These are phyloP conservation scores for Lithocarpus polystachyus DNA, from an alignment of 306 rosid species.

Conservation along the genomic window DNA sequence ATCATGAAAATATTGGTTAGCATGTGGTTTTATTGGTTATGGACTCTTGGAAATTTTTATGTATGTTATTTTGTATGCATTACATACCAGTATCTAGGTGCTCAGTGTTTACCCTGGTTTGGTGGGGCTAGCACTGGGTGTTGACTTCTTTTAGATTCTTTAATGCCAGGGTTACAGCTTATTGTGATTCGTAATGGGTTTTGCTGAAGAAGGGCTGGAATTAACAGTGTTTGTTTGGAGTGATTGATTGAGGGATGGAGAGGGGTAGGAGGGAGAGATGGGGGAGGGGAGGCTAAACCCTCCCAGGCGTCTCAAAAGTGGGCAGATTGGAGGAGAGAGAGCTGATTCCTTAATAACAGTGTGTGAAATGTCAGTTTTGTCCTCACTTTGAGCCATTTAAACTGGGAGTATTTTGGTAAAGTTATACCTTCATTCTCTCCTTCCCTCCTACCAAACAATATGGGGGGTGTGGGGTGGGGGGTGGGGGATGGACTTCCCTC, in stretches of 20 bases:
- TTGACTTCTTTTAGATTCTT: background rate
- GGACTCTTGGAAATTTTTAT: background rate
- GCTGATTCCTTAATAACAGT: background rate
- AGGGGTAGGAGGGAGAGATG: background rate
- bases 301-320: background rate
- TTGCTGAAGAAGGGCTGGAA: background rate
- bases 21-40: background rate
- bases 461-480: too few species aligned
- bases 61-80: background rate
- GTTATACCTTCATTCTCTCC: background rate
- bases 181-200: background rate
- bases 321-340: background rate
- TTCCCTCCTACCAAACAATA: background rate
- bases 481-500: background rate
- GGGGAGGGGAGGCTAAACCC: background rate
- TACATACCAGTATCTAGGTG: background rate
- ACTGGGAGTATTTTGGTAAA: background rate
- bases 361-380: background rate
- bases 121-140: background rate
- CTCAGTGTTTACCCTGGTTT: background rate
- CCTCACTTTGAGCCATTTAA: background rate
- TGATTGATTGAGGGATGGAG: background rate
- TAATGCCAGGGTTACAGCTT: background rate
- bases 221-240: background rate
- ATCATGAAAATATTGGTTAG: background rate